A percentile compares a stretch with the other conserved stretches of the same genome.
phyloP scores from a whole-genome alignment of 768 basidiomycete species.

The Suillus paluster region DNA sequence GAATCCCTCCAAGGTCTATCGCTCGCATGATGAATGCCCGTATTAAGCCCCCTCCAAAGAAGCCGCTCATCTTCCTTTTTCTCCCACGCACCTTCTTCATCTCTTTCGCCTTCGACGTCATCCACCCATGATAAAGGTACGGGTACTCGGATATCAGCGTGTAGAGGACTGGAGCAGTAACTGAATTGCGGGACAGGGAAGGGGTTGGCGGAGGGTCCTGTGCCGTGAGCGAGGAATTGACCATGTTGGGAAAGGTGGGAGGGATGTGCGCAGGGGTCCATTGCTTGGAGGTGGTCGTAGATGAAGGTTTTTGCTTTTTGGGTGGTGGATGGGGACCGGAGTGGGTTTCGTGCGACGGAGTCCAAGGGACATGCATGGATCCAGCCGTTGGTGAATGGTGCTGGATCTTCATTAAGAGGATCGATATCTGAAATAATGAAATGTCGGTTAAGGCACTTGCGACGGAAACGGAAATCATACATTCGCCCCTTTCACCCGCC shows the following conservation, averaged over 20 bases:
- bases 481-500: constrained; percentile 26
- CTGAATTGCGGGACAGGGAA: constrained; percentile 52
- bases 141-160: constrained; percentile 53
- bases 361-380: constrained; percentile 42
- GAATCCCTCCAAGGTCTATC: constrained; percentile 49
- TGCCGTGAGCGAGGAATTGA: constrained; percentile 48
- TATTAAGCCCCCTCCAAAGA: constrained; percentile 72
- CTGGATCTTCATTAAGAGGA: not conserved
- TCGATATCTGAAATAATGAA: not conserved
- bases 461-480: not conserved
- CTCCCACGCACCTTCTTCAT: constrained; percentile 62
- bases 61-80: constrained; percentile 63
- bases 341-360: constrained; percentile 38
- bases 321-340: constrained; percentile 17
- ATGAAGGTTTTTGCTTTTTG: constrained; percentile 28
- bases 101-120: constrained; percentile 43
- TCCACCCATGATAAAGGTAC: constrained; percentile 49
- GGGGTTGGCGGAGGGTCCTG: constrained; percentile 45
- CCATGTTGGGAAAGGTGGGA: constrained; percentile 49
- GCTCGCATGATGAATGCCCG: constrained; percentile 52
- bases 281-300: constrained; percentile 32
- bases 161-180: constrained; percentile 48
- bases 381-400: constrained; percentile 34
- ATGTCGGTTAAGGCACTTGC: too few species aligned
- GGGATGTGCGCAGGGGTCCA: constrained; percentile 47